A percentile compares a stretch with the other conserved stretches of the same genome.
Conservation (phyloP, 2,329 filamentous ascomycete genomes). For the Aspergillus ibericus region DNA sequence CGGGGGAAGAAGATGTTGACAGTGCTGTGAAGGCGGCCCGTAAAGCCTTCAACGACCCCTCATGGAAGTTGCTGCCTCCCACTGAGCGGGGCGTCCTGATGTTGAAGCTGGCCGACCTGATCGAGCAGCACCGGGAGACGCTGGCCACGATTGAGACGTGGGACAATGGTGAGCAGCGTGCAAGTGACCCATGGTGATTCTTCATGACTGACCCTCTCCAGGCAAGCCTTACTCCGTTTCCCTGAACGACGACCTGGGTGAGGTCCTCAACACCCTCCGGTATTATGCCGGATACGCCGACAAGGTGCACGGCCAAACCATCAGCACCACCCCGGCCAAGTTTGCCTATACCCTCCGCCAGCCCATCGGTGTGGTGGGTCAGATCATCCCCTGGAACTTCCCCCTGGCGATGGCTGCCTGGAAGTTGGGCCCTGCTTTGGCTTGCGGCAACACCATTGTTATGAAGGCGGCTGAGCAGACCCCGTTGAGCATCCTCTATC, state of each 20-base stretch:
- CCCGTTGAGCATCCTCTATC: slow-evolving; percentile 34
- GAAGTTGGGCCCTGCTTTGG: slow-evolving; percentile 37
- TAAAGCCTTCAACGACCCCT: slow-evolving; percentile 37
- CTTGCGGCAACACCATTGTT: slow-evolving; percentile 37
- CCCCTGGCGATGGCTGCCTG: slow-evolving; percentile 71
- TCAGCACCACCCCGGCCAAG: slow-evolving; percentile 58
- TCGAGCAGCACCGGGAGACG: slow-evolving; percentile 64
- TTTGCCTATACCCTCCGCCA: slow-evolving; percentile 83
- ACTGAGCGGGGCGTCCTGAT: slow-evolving; percentile 68
- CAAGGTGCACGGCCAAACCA: slow-evolving; percentile 85
- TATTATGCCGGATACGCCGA: slow-evolving; percentile 92
- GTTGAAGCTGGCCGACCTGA: slow-evolving; percentile 67
- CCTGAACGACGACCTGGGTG: slow-evolving; percentile 67
- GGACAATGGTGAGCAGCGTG: slow-evolving; percentile 62
- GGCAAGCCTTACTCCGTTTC: slow-evolving; percentile 47
- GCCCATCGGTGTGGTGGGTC: slow-evolving; percentile 77
- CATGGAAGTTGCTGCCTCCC: slow-evolving; percentile 34
- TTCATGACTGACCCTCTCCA: slow-evolving; percentile 13
- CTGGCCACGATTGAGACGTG: slow-evolving; percentile 71
- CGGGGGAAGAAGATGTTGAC: slow-evolving; percentile 35
- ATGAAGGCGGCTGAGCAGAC: slow-evolving; percentile 39
- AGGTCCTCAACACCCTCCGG: slow-evolving; percentile 69
- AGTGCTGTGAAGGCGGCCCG: slow-evolving; percentile 35
- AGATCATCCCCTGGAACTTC: slow-evolving; percentile 91
- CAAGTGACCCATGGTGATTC: neutral